Evolutionary conservation across 176 grass and related monocot species (phyloP), one percentile per base, ranked within the genome.

Genomic region (Urochloa ruziziensis): DNA sequence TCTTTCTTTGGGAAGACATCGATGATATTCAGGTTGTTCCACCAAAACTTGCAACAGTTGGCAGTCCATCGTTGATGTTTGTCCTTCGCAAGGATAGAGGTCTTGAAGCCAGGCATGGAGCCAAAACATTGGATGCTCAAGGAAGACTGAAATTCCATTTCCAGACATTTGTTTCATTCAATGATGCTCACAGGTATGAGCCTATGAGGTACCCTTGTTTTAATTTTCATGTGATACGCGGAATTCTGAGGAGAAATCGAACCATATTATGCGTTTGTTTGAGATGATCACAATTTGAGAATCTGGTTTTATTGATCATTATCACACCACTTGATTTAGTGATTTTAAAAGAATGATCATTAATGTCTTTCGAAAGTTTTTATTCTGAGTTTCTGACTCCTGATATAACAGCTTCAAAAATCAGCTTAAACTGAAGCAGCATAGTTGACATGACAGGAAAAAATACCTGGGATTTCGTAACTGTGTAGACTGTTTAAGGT

Each of bases 1-100:
- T 95, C 91, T 93, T 98, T 83, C 96, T 98, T 61, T 98, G 93
- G 96, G 91, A 98, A 70, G 96, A 98, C 71, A 90, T 98, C 67
- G 95, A 93, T 36, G 91, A 98, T 62, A 91, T 98, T 68, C 95
- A 98, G 53, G 84, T 95, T 71, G 44, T 93, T 75, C 84, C 93
- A 62, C 87, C 96, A 3, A 86, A 94, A 56, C 82, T 98, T 35
- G 80, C 91, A 79, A 91, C 93, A 42, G 90, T 93, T 86, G 96
- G 91, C 29, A 91, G 89, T 80, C 93, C 96, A 67, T 93, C 91
- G 54, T 90, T 95, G 70, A 72, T 95, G 52, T 90, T 98, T 74
- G 85, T 94, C 89, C 89, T 99, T 53, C 56, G 83, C 36, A 96
- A 90, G 80, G 96, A 90, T 51, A 90, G 91, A 80, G 91, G 93